phyloP scores from a whole-genome alignment of 2,329 filamentous ascomycete genomes.

The Ophiostoma fasciatum region DNA sequence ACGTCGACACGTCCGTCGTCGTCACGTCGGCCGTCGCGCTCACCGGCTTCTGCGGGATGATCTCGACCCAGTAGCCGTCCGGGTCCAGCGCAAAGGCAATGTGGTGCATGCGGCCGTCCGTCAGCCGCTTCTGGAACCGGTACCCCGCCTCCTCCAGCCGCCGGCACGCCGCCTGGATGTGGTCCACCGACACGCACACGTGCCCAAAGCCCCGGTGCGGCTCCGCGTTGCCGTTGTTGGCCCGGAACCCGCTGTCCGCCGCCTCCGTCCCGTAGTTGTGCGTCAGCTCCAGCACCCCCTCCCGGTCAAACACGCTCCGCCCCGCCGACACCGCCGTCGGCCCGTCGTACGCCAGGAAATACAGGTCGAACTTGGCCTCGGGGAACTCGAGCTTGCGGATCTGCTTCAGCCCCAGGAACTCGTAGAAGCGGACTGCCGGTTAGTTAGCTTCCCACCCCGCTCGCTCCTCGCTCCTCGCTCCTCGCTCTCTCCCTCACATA shows the following conservation, averaged over 20 bases:
- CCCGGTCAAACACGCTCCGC: conserved; percentile 61
- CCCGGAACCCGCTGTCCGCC: conserved; percentile 60
- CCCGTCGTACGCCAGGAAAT: conserved; percentile 84
- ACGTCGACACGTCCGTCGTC: conserved; percentile 58
- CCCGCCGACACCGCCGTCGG: conserved; percentile 59
- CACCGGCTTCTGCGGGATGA: conserved; percentile 57
- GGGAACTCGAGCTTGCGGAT: conserved; percentile 71
- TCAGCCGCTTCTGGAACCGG: conserved; percentile 87
- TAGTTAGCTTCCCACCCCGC: not conserved
- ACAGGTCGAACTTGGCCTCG: conserved; percentile 84
- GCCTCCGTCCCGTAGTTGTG: conserved; percentile 80
- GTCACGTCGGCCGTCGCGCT: conserved; percentile 59
- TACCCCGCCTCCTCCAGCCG: conserved; percentile 83
- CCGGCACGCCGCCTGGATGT: conserved; percentile 79
- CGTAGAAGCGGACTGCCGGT: conserved; percentile 70
- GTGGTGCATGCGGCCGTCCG: conserved; percentile 70
- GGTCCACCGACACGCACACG: conserved; percentile 67
- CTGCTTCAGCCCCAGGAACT: conserved; percentile 75
- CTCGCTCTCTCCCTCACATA: conserved; percentile 20
- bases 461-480: not conserved
- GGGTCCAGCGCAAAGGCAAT: conserved; percentile 88
- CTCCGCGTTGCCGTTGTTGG: conserved; percentile 84
- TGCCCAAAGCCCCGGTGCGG: conserved; percentile 76
- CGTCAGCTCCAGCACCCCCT: conserved; percentile 78
- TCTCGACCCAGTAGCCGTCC: conserved; percentile 76